Conservation (phyloP, 805 yeast genomes). For the Ogataea paradorogensis region DNA sequence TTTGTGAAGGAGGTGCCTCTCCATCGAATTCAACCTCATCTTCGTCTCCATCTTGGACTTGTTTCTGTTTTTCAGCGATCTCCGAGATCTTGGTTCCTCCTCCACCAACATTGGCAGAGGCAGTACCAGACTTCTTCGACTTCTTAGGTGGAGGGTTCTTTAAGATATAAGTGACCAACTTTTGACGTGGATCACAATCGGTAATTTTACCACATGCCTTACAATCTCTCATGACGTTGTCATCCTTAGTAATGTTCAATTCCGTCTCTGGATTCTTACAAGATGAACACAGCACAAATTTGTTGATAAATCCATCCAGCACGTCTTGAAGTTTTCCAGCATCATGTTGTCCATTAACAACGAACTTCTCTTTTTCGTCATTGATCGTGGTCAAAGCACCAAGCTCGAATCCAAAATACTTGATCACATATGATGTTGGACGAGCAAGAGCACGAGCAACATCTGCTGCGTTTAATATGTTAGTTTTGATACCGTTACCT, state of each 20-base stretch:
- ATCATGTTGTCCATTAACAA: conserved; percentile 94
- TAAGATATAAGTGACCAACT: conserved; percentile 78
- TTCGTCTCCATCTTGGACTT: conserved; percentile 33
- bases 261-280: conserved; percentile 99
- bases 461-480: conserved; percentile 83
- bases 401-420: conserved; percentile 92
- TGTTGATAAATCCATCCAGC: conserved; percentile 89
- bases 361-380: conserved; percentile 78
- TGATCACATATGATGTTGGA: conserved; percentile 88
- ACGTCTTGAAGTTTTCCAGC: conserved; percentile 87
- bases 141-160: conserved; percentile 88
- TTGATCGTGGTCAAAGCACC: conserved; percentile 92
- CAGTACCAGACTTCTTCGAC: conserved; percentile 80
- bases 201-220: conserved; percentile 97
- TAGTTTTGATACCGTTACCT: conserved; percentile 98
- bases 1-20: conserved; percentile 58
- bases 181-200: conserved; percentile 78
- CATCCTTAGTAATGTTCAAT: conserved; percentile 72
- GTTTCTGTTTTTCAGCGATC: conserved; percentile 56
- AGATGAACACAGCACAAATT: conserved; percentile 88
- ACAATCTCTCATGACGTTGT: conserved; percentile 82
- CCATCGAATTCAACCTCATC: conserved; percentile 38
- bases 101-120: conserved; percentile 85
- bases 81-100: conserved; percentile 81
- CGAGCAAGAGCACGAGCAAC: conserved; percentile 93